phyloP scores from a whole-genome alignment of 2,329 filamentous ascomycete genomes.

The Didymella pomorum region DNA sequence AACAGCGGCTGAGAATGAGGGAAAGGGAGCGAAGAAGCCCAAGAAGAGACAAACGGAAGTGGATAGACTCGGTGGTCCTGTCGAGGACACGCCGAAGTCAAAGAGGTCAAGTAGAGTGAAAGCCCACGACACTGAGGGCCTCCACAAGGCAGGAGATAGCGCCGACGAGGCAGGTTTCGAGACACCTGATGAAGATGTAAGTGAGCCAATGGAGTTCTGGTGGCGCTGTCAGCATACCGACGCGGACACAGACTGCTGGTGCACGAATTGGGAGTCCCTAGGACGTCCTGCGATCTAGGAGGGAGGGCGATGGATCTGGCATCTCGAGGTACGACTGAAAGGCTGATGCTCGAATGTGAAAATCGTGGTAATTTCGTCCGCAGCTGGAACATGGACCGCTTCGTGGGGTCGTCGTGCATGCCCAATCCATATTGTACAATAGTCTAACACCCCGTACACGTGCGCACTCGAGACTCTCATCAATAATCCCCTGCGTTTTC shows the following conservation, averaged over 20 bases:
- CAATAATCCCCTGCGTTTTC: not conserved
- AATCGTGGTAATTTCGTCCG: not conserved
- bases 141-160: not conserved
- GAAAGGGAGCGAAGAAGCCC: not conserved
- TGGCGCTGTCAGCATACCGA: constrained; percentile 1
- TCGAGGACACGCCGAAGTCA: not conserved
- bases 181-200: not conserved
- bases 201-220: not conserved
- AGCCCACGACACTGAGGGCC: not conserved
- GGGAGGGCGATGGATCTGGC: not conserved
- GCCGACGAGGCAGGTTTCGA: not conserved
- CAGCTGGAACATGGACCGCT: not conserved
- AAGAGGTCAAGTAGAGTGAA: not conserved
- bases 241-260: not conserved
- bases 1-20: not conserved
- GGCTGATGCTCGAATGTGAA: not conserved
- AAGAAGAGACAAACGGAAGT: not conserved
- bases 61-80: not conserved
- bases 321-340: not conserved
- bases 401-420: not conserved
- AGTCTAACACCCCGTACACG: constrained; percentile 8
- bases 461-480: not conserved
- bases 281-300: not conserved
- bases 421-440: constrained; percentile 10
- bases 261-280: not conserved